These are phyloP conservation scores for Suillus americanus DNA, from an alignment of 768 basidiomycete genomes.

Conservation along the genomic window DNA sequence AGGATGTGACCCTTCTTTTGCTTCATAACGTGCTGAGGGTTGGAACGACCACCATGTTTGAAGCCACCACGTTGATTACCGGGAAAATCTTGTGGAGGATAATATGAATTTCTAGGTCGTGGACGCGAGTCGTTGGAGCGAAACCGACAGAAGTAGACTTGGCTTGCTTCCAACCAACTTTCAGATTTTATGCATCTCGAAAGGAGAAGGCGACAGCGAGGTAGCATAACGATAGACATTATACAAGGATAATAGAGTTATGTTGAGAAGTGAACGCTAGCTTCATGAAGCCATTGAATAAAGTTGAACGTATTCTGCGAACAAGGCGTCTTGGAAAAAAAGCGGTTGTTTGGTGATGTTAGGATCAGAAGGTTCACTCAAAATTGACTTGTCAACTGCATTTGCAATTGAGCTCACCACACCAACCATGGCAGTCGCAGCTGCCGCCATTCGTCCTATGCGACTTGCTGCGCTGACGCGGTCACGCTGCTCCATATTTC, in stretches of 20 bases:
- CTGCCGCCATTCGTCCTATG: slow-evolving; percentile 40
- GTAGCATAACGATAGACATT: slow-evolving; percentile 19
- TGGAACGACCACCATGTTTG: not conserved
- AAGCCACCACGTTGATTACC: not conserved
- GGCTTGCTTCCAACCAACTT: slow-evolving; percentile 19
- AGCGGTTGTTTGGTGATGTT: slow-evolving; percentile 29
- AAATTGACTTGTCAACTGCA: not conserved
- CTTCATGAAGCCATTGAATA: not conserved
- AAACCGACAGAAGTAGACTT: slow-evolving; percentile 19
- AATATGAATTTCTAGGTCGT: not conserved
- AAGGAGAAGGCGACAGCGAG: slow-evolving; percentile 19
- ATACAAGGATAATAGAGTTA: not conserved
- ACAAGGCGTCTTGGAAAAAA: not conserved
- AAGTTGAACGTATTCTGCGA: not conserved
- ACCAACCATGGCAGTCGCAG: slow-evolving; percentile 17
- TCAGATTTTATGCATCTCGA: slow-evolving; percentile 14
- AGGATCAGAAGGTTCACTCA: slow-evolving; percentile 22
- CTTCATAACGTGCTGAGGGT: slow-evolving; percentile 3
- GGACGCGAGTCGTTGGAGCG: slow-evolving; percentile 5
- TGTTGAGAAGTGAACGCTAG: not conserved
- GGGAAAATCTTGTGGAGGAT: not conserved
- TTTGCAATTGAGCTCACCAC: not conserved
- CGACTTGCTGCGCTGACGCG: slow-evolving; percentile 61
- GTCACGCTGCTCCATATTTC: slow-evolving; percentile 74
- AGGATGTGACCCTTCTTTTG: slow-evolving; percentile 4